phyloP scores from a whole-genome alignment of 495 filamentous ascomycete species.

The Aspergillus coremiiformis region DNA sequence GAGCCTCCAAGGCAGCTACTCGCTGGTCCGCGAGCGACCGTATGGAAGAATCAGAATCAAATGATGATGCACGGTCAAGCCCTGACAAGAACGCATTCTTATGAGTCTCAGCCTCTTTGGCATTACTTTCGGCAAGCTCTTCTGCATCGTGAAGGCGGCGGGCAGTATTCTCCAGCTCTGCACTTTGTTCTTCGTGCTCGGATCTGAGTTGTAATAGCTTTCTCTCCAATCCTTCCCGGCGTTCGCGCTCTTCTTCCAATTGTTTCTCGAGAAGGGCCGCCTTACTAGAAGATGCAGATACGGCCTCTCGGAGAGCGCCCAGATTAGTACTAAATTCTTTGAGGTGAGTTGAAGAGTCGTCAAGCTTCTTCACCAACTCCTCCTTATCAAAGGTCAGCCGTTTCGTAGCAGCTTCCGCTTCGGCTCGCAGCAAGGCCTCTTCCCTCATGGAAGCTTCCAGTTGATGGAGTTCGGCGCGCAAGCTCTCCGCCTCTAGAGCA shows the following conservation, averaged over 20 bases:
- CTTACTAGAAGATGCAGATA: slow-evolving; percentile 70
- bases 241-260: slow-evolving; percentile 73
- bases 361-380: slow-evolving; percentile 63
- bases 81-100: slow-evolving; percentile 77
- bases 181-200: slow-evolving; percentile 76
- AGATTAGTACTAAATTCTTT: slow-evolving; percentile 69
- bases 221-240: slow-evolving; percentile 67
- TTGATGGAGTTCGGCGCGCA: slow-evolving; percentile 78
- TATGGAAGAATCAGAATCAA: slow-evolving; percentile 40
- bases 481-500: slow-evolving; percentile 70
- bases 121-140: slow-evolving; percentile 81
- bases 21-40: slow-evolving; percentile 61
- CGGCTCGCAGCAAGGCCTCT: slow-evolving; percentile 63
- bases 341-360: slow-evolving; percentile 56
- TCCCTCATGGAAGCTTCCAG: slow-evolving; percentile 67
- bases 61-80: slow-evolving; percentile 54
- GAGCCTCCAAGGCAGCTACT: slow-evolving; percentile 67
- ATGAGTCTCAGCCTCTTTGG: slow-evolving; percentile 79
- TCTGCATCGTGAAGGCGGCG: slow-evolving; percentile 78
- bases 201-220: slow-evolving; percentile 72
- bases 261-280: slow-evolving; percentile 68
- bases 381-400: slow-evolving; percentile 76
- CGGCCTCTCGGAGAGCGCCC: slow-evolving; percentile 66
- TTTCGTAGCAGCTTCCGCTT: slow-evolving; percentile 65
- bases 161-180: slow-evolving; percentile 69